Percentiles rank a stretch among this genome's conserved stretches.
These are phyloP conservation scores for Phaffia rhodozyma DNA, from an alignment of 1,284 basidiomycete species.

Conservation along the genomic window DNA sequence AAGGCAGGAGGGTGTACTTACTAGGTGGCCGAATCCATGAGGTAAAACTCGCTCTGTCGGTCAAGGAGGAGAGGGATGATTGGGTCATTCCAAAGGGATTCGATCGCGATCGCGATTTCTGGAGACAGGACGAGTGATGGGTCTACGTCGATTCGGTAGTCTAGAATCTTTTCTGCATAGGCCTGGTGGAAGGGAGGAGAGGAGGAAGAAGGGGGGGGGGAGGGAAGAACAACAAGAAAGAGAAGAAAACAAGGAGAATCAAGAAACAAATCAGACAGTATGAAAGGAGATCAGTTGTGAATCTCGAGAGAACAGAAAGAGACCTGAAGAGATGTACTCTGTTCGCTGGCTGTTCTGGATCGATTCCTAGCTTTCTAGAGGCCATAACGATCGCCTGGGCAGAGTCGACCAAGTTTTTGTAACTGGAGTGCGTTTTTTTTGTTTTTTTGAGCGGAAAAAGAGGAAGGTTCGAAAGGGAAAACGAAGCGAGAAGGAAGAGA, in stretches of 20 bases:
- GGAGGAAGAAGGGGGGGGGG: neutral
- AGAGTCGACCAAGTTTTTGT: conserved; percentile 62
- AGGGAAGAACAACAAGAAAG: neutral
- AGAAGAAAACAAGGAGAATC: neutral
- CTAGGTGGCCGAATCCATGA: conserved; percentile 94
- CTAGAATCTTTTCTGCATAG: conserved; percentile 40
- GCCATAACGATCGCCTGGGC: conserved; percentile 79
- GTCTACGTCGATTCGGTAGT: conserved; percentile 39
- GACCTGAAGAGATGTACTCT: conserved; percentile 40
- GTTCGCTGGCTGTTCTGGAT: conserved; percentile 66
- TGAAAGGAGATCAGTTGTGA: conserved; percentile 46
- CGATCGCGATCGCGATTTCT: conserved; percentile 60
- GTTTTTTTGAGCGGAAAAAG: neutral
- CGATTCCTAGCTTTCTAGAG: conserved; percentile 79
- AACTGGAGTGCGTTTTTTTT: too few relatives aligned
- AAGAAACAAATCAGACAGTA: conserved; percentile 31
- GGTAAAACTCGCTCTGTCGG: conserved; percentile 75
- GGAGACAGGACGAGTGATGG: conserved; percentile 33
- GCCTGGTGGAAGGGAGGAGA: conserved; percentile 23
- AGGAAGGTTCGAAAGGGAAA: neutral
- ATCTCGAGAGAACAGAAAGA: neutral
- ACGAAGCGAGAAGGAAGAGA: neutral
- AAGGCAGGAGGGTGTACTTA: conserved; percentile 43
- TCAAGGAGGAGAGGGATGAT: conserved; percentile 79
- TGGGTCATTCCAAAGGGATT: conserved; percentile 80